These are phyloP conservation scores for Lasiodiplodia sp. DNA, from an alignment of 2,329 filamentous ascomycete genomes.

Conservation along the genomic window DNA sequence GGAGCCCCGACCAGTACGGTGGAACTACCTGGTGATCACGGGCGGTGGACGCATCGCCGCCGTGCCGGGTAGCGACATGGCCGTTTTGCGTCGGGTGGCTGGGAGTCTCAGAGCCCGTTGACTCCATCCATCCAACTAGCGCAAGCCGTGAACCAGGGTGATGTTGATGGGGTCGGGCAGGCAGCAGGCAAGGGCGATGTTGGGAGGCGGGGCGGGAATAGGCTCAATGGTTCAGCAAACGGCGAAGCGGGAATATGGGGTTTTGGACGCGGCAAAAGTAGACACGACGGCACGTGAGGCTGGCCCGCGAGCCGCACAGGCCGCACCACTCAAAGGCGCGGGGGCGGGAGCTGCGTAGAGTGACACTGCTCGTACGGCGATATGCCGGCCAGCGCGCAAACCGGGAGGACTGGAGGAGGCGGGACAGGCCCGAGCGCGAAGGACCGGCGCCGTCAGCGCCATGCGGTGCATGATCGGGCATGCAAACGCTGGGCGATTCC, in stretches of 20 bases:
- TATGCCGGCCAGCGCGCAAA: constrained; percentile 17
- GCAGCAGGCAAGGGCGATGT: constrained; percentile 26
- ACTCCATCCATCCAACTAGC: constrained; percentile 50
- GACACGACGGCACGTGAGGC: constrained; percentile 22
- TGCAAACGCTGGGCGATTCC: not conserved
- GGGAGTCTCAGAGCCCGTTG: constrained; percentile 40
- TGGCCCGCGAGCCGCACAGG: not conserved
- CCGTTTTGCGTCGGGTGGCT: constrained; percentile 35
- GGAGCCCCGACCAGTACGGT: constrained; percentile 56
- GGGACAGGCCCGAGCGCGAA: constrained; percentile 16
- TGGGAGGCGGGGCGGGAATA: constrained; percentile 17
- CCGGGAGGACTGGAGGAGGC: constrained; percentile 14
- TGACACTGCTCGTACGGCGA: constrained; percentile 22
- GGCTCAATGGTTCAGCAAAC: constrained; percentile 16
- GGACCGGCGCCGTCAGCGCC: constrained; percentile 7
- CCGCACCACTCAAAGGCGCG: not conserved
- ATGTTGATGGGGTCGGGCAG: constrained; percentile 17
- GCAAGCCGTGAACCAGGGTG: constrained; percentile 17
- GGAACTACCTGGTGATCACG: constrained; percentile 47
- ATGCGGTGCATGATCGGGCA: constrained; percentile 18
- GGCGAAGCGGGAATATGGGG: constrained; percentile 17
- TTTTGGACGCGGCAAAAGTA: constrained; percentile 15
- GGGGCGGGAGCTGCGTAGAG: not conserved
- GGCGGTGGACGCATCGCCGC: constrained; percentile 21
- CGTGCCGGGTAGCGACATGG: constrained; percentile 21